phyloP scores from a whole-genome alignment of 176 grass and related monocot species.

The Luzula sylvatica region DNA sequence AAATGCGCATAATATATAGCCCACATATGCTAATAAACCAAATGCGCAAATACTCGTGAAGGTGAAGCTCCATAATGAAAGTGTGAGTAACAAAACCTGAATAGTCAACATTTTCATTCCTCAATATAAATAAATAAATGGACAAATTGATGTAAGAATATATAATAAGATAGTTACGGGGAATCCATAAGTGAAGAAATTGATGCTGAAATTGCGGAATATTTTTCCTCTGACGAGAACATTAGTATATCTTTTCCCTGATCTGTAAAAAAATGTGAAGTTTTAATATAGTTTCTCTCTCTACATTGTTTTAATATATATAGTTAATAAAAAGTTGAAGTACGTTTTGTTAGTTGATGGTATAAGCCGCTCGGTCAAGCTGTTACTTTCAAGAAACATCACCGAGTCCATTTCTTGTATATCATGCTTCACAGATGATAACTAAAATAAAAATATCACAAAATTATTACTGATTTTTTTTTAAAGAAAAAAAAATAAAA shows the following conservation, averaged over 20 bases:
- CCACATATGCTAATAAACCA: conserved; percentile 93
- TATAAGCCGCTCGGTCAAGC: conserved; percentile 67
- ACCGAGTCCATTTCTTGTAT: conserved; percentile 87
- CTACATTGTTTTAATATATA: background rate
- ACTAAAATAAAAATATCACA: conserved; percentile 34
- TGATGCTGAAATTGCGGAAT: conserved; percentile 81
- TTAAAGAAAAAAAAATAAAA: background rate
- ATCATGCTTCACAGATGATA: conserved; percentile 81
- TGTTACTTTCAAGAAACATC: conserved; percentile 52
- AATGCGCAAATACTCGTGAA: conserved; percentile 91
- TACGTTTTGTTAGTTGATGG: conserved; percentile 82
- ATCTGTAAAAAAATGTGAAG: conserved; percentile 37
- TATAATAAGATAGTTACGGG: conserved; percentile 48
- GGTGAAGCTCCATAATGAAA: conserved; percentile 90
- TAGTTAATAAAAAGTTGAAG: conserved; percentile 18
- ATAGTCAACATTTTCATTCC: conserved; percentile 15
- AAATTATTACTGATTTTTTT: background rate
- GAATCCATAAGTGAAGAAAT: conserved; percentile 97
- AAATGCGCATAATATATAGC: conserved; percentile 93
- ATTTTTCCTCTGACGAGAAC: conserved; percentile 56
- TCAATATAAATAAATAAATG: conserved; percentile 11
- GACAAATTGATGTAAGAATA: background rate
- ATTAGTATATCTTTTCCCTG: conserved; percentile 72
- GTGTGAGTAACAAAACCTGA: conserved; percentile 85
- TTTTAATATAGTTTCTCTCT: conserved; percentile 11